Evolutionary conservation across 2,329 filamentous ascomycete genomes (phyloP), one percentile per base, ranked within the genome.

Genomic region (Scorias spongiosa): DNA sequence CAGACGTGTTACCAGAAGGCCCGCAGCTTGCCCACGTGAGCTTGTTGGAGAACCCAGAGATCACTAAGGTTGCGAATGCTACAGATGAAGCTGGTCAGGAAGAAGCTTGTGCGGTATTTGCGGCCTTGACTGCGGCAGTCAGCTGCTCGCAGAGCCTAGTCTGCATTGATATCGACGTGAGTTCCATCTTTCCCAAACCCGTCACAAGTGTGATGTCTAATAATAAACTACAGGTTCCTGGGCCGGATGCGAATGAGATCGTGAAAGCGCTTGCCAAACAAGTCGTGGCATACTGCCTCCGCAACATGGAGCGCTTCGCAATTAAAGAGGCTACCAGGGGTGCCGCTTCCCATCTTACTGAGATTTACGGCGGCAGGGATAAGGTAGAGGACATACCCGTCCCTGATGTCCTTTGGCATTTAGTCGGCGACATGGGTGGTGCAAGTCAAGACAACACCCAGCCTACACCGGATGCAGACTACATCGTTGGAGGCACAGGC

Each of bases 401-500:
- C 63, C 86, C 87, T 3, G 84, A 93, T 50, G 83, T 93, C 2
- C 71, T 96, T 20, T 78, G 84, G 48, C 86, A 93, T 59, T 76
- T 96, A 37, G 84, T 95, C 29, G 88, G 88, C 4, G 76, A 84
- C 52, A 74, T 68, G 58, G 61, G 76, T 59, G 61, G 73, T 57
- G 52, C 63, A 53, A 50, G 72, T 9, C 60, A 63, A 11, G 78
- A 81, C 39, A 75, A 80, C 17, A 71, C 77, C 38, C 77, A 81
- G 2, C 70, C 79, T 10, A 81, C 86, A 6, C 84, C 87, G 0
- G 86, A 94, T 51, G 83, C 93, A 46, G 86, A 95, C 61, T 96
- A 96, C 62, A 87, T 96, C 39, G 91, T 96, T 55, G 88, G 89
- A 15, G 89, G 89, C 12, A 94, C 87, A 1, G 91, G 89, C 20